Base-by-base conservation (phyloP, 108 stramenopile species). In the Hondaea fermentalgiana region DNA sequence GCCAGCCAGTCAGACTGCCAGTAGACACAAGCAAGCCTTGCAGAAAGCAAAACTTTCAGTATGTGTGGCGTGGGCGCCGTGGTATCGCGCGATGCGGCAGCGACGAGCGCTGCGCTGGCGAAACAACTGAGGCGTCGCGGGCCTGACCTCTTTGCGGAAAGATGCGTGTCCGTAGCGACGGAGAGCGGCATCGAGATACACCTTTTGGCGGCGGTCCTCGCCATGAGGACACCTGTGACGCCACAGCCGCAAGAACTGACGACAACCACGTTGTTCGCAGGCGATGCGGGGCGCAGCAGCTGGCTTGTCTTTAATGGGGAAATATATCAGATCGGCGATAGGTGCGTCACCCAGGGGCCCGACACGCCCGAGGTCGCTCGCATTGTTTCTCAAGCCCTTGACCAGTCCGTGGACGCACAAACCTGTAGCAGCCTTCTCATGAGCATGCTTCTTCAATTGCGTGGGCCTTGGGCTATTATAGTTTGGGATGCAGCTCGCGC, bases 281-380 rank as follows among this genome's bases (percentile, higher is more conserved):
- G 35, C 35, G 35, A 35, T 35, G 35, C 35, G 35, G 35, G 35
- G 35, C 35, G 35, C 35, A 35, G 35, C 35, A 93, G 92, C 90
- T 87, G 91, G 16, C 72, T 93, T 58, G 89, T 90, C 5, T 93
- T 91, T 89, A 93, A 93, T 88, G 93, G 93, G 35, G 93, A 93
- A 90, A 90, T 91, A 43, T 89, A 88, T 57, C 88, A 60, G 16
- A 72, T 72, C 42, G 45, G 29, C 69, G 5, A 4, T 29, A 23
- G 5, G 5, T 58, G 47, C 72, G 55, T 43, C 5, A 69, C 88
- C 5, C 72, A 42, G 35, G 58, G 47, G 14, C 55, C 47, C 23
- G 92, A 93, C 58, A 53, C 91, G 17, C 44, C 47, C 16, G 44
- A 44, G 19, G 57, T 90, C 5, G 45, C 57, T 45, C 49, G 47